Evolutionary conservation across 805 yeast species (phyloP), one percentile per base, ranked within the genome.

Genomic region (Schizosaccharomyces lindneri): DNA sequence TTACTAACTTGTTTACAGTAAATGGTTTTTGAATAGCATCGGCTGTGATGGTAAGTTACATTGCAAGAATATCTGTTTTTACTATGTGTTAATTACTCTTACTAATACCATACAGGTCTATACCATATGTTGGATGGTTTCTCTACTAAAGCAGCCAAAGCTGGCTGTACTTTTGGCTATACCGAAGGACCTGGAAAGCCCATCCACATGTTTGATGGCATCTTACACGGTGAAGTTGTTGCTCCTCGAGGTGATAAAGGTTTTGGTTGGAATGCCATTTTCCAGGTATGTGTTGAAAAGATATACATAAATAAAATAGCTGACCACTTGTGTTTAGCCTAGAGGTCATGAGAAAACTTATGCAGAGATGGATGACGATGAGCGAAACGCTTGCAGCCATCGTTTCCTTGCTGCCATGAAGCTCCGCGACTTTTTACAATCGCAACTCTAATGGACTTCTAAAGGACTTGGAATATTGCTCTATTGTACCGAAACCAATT

Each of bases 161-260:
- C 97, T 1, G 80, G 87, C 61, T 87, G 96, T 66, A 89, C 97
- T 0, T 87, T 90, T 69, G 98, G 95, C 0, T 93, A 79, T 75
- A 83, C 94, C 67, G 90, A 78, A 63, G 89, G 88, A 0, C 85
- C 94, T 1, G 95, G 82, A 5, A 63, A 74, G 55, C 83, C 81
- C 63, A 87, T 83, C n/a, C 71, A 78, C 65, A 74, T 87, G 59
- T 89, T 93, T 72, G 90, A 86, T 70, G 99, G 98, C n/a, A 72
- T 80, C 59, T 85, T 95, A 0, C 75, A 78, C 13, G 99, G 99
- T 27, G 72, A 66, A 7, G 89, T 93, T 68, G 97, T 89, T 5
- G 74, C 75, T 17, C 76, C 82, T 43, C 73, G 94, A 63, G 97
- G 97, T 1, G 86, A 86, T 5, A 78, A 81, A 15, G 77, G 79